A percentile compares a stretch with the other conserved stretches of the same genome.
phyloP scores from a whole-genome alignment of 2,329 filamentous ascomycete species.

The Endothia cerciana region DNA sequence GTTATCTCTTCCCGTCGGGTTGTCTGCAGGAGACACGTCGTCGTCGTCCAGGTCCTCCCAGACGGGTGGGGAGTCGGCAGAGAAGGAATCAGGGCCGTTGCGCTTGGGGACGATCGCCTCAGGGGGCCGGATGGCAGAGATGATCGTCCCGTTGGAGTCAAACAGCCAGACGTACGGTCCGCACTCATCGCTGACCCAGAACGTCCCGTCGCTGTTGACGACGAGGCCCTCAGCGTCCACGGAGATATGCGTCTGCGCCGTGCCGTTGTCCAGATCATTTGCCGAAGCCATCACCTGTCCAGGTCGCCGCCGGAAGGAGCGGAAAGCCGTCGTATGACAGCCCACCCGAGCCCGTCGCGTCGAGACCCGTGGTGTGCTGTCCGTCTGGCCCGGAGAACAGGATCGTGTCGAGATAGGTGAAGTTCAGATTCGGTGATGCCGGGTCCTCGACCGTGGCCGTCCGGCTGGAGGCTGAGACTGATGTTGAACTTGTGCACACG shows the following conservation, averaged over 20 bases:
- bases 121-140: conserved; percentile 66
- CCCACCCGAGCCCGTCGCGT: conserved; percentile 59
- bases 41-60: conserved; percentile 46
- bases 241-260: conserved; percentile 49
- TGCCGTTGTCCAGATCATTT: conserved; percentile 61
- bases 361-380: conserved; percentile 65
- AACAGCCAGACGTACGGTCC: conserved; percentile 74
- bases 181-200: conserved; percentile 74
- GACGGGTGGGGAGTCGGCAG: conserved; percentile 42
- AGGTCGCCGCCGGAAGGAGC: conserved; percentile 64
- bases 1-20: conserved; percentile 68
- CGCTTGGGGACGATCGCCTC: conserved; percentile 66
- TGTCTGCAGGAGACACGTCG: conserved; percentile 52
- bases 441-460: conserved; percentile 57
- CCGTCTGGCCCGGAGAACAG: conserved; percentile 67
- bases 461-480: conserved; percentile 55
- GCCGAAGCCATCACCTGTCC: conserved; percentile 70
- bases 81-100: conserved; percentile 63
- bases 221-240: conserved; percentile 71
- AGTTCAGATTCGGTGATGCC: conserved; percentile 61
- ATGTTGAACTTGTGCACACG: conserved; percentile 71
- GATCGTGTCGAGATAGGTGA: conserved; percentile 67
- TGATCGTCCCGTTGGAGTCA: conserved; percentile 58
- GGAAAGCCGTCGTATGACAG: conserved; percentile 62
- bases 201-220: conserved; percentile 61